Evolutionary conservation across 169 alveolate species (phyloP).

Genomic region (Theileria parva): DNA sequence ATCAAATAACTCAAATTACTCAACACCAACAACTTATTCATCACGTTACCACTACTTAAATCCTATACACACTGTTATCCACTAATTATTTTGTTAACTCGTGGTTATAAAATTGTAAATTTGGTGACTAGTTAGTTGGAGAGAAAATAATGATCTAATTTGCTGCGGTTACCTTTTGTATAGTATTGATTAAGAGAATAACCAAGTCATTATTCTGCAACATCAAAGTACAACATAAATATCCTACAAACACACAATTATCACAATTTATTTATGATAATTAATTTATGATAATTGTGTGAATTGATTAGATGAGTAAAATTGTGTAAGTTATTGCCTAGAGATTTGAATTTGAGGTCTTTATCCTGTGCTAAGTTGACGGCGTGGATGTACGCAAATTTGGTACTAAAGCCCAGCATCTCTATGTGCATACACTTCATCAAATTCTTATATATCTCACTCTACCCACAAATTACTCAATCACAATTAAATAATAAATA

Average conservation of each 20-base stretch:
- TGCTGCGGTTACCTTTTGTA: constrained; percentile 80
- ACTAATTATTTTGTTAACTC: no score
- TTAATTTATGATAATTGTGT: neutral
- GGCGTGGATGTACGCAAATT: constrained; percentile 92
- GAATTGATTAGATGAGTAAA: neutral
- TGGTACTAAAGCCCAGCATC: constrained; percentile 95
- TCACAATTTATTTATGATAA: constrained; percentile 16
- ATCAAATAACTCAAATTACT: constrained; percentile 86
- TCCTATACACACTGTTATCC: no score
- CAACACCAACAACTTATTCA: constrained; percentile 89
- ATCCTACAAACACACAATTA: constrained; percentile 82
- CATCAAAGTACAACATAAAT: constrained; percentile 88
- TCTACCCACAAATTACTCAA: constrained; percentile 40
- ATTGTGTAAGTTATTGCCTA: neutral
- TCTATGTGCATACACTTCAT: constrained; percentile 91
- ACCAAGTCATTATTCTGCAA: constrained; percentile 86
- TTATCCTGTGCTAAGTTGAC: constrained; percentile 90
- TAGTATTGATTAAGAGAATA: constrained; percentile 90
- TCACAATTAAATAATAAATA: neutral
- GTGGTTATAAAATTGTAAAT: no score
- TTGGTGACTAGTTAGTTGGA: no score
- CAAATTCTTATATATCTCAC: constrained; percentile 81
- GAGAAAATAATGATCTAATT: no score
- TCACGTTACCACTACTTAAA: constrained; percentile 84
- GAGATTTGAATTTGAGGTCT: constrained; percentile 82